Conservation (phyloP, 208 protist species). For the Trypanosoma cruzi region DNA sequence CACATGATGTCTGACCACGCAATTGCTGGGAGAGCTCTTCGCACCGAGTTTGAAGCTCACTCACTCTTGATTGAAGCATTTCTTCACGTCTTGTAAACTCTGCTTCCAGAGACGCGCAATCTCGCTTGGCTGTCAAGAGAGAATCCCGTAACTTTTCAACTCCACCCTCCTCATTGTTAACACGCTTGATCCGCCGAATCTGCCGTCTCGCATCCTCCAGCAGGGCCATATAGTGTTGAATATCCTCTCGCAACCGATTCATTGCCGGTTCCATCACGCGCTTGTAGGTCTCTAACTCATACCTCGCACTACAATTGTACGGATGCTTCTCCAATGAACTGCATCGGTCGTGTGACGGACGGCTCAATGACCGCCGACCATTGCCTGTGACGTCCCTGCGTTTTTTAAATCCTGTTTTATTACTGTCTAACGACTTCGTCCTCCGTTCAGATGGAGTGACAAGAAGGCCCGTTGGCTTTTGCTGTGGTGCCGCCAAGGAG, state of each 20-base stretch:
- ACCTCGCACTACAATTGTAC: constrained; percentile 29
- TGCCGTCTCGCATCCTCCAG: constrained; percentile 31
- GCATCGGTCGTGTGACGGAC: neutral
- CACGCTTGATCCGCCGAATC: constrained; percentile 28
- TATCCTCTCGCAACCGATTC: constrained; percentile 43
- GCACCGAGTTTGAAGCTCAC: constrained; percentile 6
- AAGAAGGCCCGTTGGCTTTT: constrained; percentile 9
- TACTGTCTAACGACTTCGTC: neutral
- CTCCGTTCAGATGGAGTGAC: constrained; percentile 9
- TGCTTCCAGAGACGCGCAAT: neutral
- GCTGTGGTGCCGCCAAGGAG: neutral
- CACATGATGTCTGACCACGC: neutral
- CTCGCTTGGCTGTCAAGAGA: neutral
- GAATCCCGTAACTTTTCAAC: constrained; percentile 2
- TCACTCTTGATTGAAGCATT: constrained; percentile 4
- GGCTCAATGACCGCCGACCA: neutral
- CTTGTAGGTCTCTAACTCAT: constrained; percentile 60
- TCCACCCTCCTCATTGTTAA: constrained; percentile 15
- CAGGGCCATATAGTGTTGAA: constrained; percentile 30
- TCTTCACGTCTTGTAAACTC: constrained; percentile 11
- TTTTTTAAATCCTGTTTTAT: neutral
- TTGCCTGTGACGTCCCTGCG: neutral
- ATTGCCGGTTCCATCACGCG: constrained; percentile 60
- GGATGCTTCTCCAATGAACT: constrained; percentile 26
- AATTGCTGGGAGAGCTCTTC: constrained; percentile 3